Evolutionary conservation across 257 asterid genomes (phyloP).

Genomic region (Solanum clarkiae): DNA sequence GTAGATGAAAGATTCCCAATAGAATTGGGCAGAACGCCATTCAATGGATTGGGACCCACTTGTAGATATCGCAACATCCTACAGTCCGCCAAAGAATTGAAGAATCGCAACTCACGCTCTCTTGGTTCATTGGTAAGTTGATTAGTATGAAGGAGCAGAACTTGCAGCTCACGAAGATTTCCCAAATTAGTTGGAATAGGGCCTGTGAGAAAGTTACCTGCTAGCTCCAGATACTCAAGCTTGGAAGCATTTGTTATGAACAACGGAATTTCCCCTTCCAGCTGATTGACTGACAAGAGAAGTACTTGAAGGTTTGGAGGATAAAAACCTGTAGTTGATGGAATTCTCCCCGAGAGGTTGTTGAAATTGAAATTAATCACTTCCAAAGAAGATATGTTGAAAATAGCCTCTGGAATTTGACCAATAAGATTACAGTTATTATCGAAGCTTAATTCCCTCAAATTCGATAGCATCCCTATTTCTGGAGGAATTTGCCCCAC

Average conservation of each 20-base stretch:
- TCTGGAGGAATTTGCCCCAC: constrained; percentile 19
- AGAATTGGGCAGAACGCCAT: constrained; percentile 16
- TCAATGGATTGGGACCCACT: constrained; percentile 6
- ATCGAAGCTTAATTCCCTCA: not conserved
- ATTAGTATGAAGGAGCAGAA: constrained; percentile 4
- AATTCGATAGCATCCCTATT: constrained; percentile 13
- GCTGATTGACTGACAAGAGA: not conserved
- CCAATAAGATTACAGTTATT: constrained; percentile 4
- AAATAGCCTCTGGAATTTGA: constrained; percentile 18
- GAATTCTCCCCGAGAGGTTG: constrained; percentile 8
- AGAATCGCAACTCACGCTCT: constrained; percentile 4
- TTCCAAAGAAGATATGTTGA: constrained; percentile 17
- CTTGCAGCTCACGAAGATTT: constrained; percentile 4
- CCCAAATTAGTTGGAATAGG: constrained; percentile 17
- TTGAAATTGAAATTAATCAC: constrained; percentile 1
- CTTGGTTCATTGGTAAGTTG: constrained; percentile 2
- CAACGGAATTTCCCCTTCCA: constrained; percentile 17
- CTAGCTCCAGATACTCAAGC: not conserved
- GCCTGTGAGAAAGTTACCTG: constrained; percentile 8
- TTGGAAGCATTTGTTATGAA: constrained; percentile 17
- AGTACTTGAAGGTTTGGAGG: constrained; percentile 15
- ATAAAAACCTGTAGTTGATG: not conserved
- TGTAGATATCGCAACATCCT: constrained; percentile 4
- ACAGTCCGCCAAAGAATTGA: constrained; percentile 18
- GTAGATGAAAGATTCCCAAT: constrained; percentile 19